These are phyloP conservation scores for Podaxis sp. DNA, from an alignment of 768 basidiomycete genomes.

Conservation along the genomic window DNA sequence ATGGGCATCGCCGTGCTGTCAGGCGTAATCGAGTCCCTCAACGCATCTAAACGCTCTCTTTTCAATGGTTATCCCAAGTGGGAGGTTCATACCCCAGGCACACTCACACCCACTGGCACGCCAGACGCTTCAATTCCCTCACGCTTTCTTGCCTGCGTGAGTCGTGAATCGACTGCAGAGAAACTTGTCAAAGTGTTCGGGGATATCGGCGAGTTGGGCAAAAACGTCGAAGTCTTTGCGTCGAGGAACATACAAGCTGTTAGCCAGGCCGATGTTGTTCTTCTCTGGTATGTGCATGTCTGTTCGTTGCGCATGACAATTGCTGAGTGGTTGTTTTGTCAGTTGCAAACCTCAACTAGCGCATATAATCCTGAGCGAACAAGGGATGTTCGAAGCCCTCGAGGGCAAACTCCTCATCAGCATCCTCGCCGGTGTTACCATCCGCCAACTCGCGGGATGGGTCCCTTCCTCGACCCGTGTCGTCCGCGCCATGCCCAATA, in stretches of 20 bases:
- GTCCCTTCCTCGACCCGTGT: slow-evolving; percentile 76
- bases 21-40: slow-evolving; percentile 83
- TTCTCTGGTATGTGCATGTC: slow-evolving; percentile 67
- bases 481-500: slow-evolving; percentile 98
- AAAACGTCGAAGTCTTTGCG: slow-evolving; percentile 66
- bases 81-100: slow-evolving; percentile 71
- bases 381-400: slow-evolving; percentile 79
- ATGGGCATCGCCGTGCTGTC: slow-evolving; percentile 97
- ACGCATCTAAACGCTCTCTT: slow-evolving; percentile 27
- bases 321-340: not conserved
- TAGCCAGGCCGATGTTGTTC: slow-evolving; percentile 72
- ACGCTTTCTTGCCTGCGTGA: slow-evolving; percentile 85
- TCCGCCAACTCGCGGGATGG: slow-evolving; percentile 72
- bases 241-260: slow-evolving; percentile 70
- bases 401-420: slow-evolving; percentile 91
- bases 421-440: slow-evolving; percentile 95
- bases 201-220: slow-evolving; percentile 53
- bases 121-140: slow-evolving; percentile 70
- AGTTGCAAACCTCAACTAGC: slow-evolving; percentile 96
- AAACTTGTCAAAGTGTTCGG: slow-evolving; percentile 62
- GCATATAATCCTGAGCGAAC: slow-evolving; percentile 60
- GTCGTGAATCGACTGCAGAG: slow-evolving; percentile 65
- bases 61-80: slow-evolving; percentile 37
- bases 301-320: not conserved
- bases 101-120: slow-evolving; percentile 59